A percentile compares a stretch with the other conserved stretches of the same genome.
phyloP scores from a whole-genome alignment of 352 stramenopile species.

The Phytophthora sojae region DNA sequence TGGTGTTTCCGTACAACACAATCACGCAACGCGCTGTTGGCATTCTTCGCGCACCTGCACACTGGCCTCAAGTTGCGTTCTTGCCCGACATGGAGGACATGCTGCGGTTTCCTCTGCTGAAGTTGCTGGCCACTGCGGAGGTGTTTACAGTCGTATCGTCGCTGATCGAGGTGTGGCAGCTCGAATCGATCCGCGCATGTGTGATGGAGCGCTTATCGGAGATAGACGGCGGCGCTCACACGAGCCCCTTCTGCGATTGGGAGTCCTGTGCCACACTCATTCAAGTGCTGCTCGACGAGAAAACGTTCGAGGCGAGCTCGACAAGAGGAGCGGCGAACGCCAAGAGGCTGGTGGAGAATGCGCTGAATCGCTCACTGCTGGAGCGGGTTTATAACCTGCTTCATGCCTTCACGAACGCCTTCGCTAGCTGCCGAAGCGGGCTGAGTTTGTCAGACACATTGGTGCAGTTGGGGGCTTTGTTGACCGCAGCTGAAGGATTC shows the following conservation, averaged over 20 bases:
- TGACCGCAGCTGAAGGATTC: slow-evolving; percentile 56
- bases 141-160: slow-evolving; percentile 45
- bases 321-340: slow-evolving; percentile 35
- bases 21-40: slow-evolving; percentile 46
- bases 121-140: slow-evolving; percentile 46
- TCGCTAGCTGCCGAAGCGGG: slow-evolving; percentile 29
- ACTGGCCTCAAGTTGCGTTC: slow-evolving; percentile 50
- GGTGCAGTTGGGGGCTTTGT: slow-evolving; percentile 55
- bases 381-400: slow-evolving; percentile 57
- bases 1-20: slow-evolving; percentile 54
- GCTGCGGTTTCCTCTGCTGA: slow-evolving; percentile 53
- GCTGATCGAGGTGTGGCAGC: slow-evolving; percentile 48
- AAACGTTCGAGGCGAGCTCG: slow-evolving; percentile 38
- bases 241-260: slow-evolving; percentile 46
- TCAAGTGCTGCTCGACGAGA: slow-evolving; percentile 53
- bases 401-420: slow-evolving; percentile 43
- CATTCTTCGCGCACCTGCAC: slow-evolving; percentile 41
- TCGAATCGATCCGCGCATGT: slow-evolving; percentile 34
- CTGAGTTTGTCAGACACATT: slow-evolving; percentile 52
- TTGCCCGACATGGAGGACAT: slow-evolving; percentile 57
- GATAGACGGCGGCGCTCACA: slow-evolving; percentile 14
- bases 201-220: slow-evolving; percentile 26
- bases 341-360: slow-evolving; percentile 41
- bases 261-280: slow-evolving; percentile 42
- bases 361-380: slow-evolving; percentile 45